phyloP scores from a whole-genome alignment of 768 basidiomycete species.

The Naganishia vishniacii region DNA sequence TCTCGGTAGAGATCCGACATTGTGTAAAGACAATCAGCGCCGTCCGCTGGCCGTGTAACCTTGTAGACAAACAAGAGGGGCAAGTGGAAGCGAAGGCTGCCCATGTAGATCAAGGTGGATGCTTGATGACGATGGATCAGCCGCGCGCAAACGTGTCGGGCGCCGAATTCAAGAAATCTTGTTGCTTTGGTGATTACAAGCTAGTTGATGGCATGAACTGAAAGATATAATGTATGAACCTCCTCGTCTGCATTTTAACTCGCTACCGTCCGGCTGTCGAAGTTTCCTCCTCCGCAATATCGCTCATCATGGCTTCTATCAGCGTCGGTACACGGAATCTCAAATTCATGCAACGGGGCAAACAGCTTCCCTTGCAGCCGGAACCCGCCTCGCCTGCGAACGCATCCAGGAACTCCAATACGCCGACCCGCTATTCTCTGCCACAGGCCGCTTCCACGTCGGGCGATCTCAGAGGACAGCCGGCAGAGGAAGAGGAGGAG shows the following conservation, averaged over 20 bases:
- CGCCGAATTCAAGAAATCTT: too few relatives aligned
- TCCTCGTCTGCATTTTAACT: background rate
- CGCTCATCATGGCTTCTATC: background rate
- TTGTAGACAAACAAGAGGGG: background rate
- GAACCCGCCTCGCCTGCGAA: background rate
- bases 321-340: conserved; percentile 8
- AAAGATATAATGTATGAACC: too few relatives aligned
- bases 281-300: background rate
- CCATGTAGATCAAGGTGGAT: too few relatives aligned
- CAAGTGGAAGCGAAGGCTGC: too few relatives aligned
- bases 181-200: too few relatives aligned
- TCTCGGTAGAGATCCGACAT: background rate
- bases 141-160: too few relatives aligned
- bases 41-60: background rate
- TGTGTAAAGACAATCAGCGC: background rate
- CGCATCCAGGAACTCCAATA: background rate
- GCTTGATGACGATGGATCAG: too few relatives aligned
- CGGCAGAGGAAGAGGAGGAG: conserved; percentile 3
- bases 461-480: background rate
- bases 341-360: conserved; percentile 13
- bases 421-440: background rate
- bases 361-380: conserved; percentile 2
- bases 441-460: background rate
- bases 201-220: too few relatives aligned
- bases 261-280: background rate